Evolutionary conservation across 257 asterid genomes (phyloP).

Genomic region (Solanum chiquidenum): DNA sequence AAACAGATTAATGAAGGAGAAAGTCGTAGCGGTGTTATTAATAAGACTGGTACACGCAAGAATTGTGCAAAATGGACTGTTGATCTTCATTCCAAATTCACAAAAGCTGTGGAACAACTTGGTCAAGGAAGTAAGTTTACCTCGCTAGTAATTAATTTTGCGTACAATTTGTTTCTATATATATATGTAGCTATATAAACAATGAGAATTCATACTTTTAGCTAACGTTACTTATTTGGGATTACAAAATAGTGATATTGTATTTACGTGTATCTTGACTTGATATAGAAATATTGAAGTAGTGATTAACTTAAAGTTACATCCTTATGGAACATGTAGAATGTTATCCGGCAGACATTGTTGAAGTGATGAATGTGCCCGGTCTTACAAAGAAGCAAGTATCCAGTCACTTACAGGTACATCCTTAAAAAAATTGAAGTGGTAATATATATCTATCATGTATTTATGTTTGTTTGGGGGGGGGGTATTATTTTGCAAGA

Average conservation of each 20-base stretch:
- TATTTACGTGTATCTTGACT: not conserved
- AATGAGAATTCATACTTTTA: not conserved
- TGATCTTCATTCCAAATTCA: conserved; percentile 10
- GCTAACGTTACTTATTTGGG: not conserved
- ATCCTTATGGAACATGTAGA: not conserved
- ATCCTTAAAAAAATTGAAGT: not conserved
- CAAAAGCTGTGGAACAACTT: conserved; percentile 3
- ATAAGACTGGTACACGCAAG: not conserved
- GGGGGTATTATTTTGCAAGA: not conserved
- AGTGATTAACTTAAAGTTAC: not conserved
- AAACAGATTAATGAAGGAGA: not conserved
- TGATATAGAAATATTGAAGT: not conserved
- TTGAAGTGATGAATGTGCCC: not conserved
- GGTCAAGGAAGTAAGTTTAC: conserved; percentile 19
- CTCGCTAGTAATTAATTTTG: not conserved
- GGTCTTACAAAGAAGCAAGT: not conserved
- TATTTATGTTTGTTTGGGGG: not conserved
- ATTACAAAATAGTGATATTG: not conserved
- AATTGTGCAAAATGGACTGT: not conserved
- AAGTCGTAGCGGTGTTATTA: not conserved
- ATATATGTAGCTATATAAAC: not conserved
- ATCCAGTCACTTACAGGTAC: not conserved
- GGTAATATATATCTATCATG: not conserved
- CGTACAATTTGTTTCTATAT: not conserved
- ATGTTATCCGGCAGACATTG: not conserved